A percentile compares a stretch with the other conserved stretches of the same genome.
Evolutionary conservation across 805 yeast genomes (phyloP).

Genomic region (Danielia reshetovae): DNA sequence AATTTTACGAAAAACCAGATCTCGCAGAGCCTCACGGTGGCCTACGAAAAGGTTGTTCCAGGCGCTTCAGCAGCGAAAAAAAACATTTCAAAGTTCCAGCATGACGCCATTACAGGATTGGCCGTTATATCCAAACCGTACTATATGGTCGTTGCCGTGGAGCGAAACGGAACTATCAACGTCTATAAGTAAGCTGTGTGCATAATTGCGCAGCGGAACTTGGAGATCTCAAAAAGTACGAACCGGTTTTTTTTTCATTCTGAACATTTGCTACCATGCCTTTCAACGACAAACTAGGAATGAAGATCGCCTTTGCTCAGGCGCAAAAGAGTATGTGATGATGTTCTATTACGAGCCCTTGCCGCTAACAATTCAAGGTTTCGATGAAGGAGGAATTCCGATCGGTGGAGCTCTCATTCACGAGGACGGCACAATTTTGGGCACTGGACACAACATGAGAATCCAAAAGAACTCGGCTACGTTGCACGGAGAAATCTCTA

Average conservation of each 20-base stretch:
- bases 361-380: constrained; percentile 42
- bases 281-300: constrained; percentile 62
- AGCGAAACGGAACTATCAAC: constrained; percentile 62
- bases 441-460: constrained; percentile 88
- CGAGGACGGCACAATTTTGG: constrained; percentile 76
- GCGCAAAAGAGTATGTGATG: constrained; percentile 51
- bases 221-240: too few relatives aligned
- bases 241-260: too few relatives aligned
- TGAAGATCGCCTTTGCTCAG: constrained; percentile 68
- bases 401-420: constrained; percentile 74
- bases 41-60: constrained; percentile 12
- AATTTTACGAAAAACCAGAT: constrained; percentile 12
- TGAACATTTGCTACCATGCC: too few relatives aligned
- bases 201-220: too few relatives aligned
- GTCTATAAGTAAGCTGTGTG: constrained; percentile 41
- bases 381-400: constrained; percentile 86
- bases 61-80: not conserved
- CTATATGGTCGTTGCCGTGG: constrained; percentile 61
- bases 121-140: constrained; percentile 46
- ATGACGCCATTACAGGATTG: constrained; percentile 49
- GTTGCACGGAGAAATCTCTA: constrained; percentile 88
- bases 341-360: not conserved
- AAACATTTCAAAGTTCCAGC: constrained; percentile 21
- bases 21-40: constrained; percentile 10
- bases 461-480: constrained; percentile 81